Evolutionary conservation across 805 yeast species (phyloP), one percentile per base, ranked within the genome.

Genomic region (Candida pseudoglaebosa): DNA sequence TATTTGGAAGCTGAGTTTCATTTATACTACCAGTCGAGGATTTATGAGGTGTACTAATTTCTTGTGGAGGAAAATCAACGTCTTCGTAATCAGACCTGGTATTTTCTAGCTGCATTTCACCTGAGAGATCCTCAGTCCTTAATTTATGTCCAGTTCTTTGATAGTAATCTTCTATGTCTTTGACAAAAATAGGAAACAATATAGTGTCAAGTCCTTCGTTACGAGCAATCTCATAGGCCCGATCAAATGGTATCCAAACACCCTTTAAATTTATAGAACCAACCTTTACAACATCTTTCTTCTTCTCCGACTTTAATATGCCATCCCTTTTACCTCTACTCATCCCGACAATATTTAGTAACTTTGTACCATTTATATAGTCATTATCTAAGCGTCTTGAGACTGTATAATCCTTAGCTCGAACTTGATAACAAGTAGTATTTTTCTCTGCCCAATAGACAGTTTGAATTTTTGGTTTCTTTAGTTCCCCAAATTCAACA

Each of bases 191-290:
- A 1, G 71, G 71, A 32, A 52, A 57, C 32, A 65, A 52, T 4
- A 56, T 31, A 3, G 47, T 50, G 30, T 59, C 65, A 8, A 65
- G 50, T 0, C 70, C 71, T 45, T 65, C 69, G 45, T 65, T 65
- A 21, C 71, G 43, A 5, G 71, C 70, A 38, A 65, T 55, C 44
- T 65, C 71, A 24, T 46, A 49, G 1, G 71, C 71, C 31, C 69
- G 47, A 3, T 60, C 65, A 41, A 64, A 59, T 1, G 71, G 71
- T 42, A 85, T 84, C 95, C 95, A 85, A 34, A 85, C 95, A 28
- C 95, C 95, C 63, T 85, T 85, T 50, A 85, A 67, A 59, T 85
- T 90, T 90, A 85, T 84, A 10, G 89, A 80, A 4, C 95, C 95
- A 44, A 84, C 82, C 61, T 85, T 85, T 32, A 85, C 91, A 17